These are phyloP conservation scores for Bonia amplexicaulis DNA, from an alignment of 176 grass and related monocot genomes.

Conservation along the genomic window DNA sequence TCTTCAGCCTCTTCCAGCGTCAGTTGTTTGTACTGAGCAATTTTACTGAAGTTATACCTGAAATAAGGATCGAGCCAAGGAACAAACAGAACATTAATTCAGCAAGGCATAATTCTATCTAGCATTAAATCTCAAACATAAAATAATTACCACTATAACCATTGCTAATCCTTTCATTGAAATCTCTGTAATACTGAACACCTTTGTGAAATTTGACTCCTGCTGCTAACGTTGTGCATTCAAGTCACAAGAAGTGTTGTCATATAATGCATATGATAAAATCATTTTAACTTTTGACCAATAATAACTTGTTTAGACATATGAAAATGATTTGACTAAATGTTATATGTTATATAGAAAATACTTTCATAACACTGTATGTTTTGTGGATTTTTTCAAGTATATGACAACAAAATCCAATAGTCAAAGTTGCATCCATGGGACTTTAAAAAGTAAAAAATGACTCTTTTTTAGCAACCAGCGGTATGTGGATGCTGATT, in stretches of 20 bases:
- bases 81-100: background rate
- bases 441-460: background rate
- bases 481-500: background rate
- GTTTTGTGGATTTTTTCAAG: background rate
- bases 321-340: background rate
- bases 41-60: slow-evolving; percentile 96
- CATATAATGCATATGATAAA: background rate
- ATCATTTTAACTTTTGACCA: background rate
- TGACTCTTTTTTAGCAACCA: background rate
- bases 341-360: background rate
- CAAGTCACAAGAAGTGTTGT: background rate
- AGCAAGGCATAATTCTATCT: background rate
- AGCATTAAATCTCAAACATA: background rate
- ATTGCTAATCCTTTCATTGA: background rate
- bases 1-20: slow-evolving; percentile 96
- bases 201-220: background rate
- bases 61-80: slow-evolving; percentile 1
- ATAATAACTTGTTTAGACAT: background rate
- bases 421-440: background rate
- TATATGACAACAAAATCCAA: slow-evolving; percentile 7
- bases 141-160: background rate
- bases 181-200: background rate
- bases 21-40: slow-evolving; percentile 97
- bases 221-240: background rate
- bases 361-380: background rate